Base-by-base conservation (phyloP, 306 rosid species). In the Hippophae tibetana region DNA sequence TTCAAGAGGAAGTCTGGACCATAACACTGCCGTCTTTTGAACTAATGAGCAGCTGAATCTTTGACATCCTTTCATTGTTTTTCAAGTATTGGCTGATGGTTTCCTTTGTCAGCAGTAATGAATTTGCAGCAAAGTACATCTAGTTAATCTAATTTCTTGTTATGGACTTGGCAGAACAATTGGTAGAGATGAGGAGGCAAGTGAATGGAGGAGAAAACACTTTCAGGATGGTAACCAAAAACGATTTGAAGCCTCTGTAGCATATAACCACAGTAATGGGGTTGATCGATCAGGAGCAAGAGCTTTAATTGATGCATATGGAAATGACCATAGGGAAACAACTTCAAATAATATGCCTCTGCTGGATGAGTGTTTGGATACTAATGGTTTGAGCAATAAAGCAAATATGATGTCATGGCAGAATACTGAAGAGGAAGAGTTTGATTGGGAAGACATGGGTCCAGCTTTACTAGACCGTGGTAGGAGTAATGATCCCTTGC, bases 401-500 rank as follows among this genome's bases (percentile, higher is more conserved):
- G 71, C 60, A 45, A 49, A 74, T 66, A 65, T 82, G 50, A 80
- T 88, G 65, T 69, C 93, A 14, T 93, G 99, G 99, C 93, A 93
- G 75, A 82, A 88, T 72, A 85, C 90, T 43, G 97, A 93, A 70
- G 99, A 88, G 78, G 97, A 86, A 72, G 99, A 93, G 76, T 88
- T 93, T 56, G 89, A 93, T 59, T 93, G 99, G 99, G 95, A 93
- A 77, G 84, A 82, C 47, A 81, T 93, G 79, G 76, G 90, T 62
- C 90, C 90, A 55, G 80, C 88, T 60, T 74, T 88, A 78, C 70
- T 63, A 42, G 93, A 92, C 11, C 81, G 70, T 61, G 56, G 70
- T 69, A 77, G 85, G 79, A 82, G 62, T 49, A 77, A 68, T 63
- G 86, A 80, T 74, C 64, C 75, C 50, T 54, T 70, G 70, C 69